phyloP scores from a whole-genome alignment of 2,329 filamentous ascomycete species.

The Juglanconis oblonga region DNA sequence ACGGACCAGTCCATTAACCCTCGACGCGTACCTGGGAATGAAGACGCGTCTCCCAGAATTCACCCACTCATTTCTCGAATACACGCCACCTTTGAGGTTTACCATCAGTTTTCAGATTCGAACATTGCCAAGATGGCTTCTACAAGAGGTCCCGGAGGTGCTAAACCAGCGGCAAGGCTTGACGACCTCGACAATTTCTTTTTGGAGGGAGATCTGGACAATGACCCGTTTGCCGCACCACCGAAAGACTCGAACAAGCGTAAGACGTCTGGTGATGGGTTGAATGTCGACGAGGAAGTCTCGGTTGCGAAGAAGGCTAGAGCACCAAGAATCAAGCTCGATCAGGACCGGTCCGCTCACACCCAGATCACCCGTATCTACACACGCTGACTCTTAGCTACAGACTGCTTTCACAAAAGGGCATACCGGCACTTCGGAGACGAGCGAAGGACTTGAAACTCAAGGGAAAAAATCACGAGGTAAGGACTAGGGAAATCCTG shows the following conservation, averaged over 20 bases:
- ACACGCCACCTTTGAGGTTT: background rate
- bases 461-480: conserved; percentile 93
- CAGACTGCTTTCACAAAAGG: conserved; percentile 77
- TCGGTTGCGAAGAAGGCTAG: conserved; percentile 74
- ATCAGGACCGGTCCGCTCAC: conserved; percentile 64
- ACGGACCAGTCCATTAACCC: conserved; percentile 13
- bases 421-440: conserved; percentile 77
- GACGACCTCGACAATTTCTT: conserved; percentile 78
- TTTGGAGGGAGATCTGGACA: conserved; percentile 47
- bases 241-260: conserved; percentile 46
- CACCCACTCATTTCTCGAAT: background rate
- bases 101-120: background rate
- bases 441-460: conserved; percentile 71
- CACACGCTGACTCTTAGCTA: conserved; percentile 14
- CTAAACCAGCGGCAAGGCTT: conserved; percentile 39
- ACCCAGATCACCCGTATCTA: background rate
- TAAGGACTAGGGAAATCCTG: conserved; percentile 31
- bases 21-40: background rate
- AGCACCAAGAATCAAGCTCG: conserved; percentile 76
- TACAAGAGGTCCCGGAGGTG: conserved; percentile 15
- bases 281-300: conserved; percentile 86
- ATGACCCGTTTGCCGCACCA: conserved; percentile 50
- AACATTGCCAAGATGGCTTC: background rate
- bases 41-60: conserved; percentile 9
- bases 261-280: conserved; percentile 43